These are phyloP conservation scores for Dothideomycetes sp. DNA, from an alignment of 2,329 filamentous ascomycete species.

Conservation along the genomic window DNA sequence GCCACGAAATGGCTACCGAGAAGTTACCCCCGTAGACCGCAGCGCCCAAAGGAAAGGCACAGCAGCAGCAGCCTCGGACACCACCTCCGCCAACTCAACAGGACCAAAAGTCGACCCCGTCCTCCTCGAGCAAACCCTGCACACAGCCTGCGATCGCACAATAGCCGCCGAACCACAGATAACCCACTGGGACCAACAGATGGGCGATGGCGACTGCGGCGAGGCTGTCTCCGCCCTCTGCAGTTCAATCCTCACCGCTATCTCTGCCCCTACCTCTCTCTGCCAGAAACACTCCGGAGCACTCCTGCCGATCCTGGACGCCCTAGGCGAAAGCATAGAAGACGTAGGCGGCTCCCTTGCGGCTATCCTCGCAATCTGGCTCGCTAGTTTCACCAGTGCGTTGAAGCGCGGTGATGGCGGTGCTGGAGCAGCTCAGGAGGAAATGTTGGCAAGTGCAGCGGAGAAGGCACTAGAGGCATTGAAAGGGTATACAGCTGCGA, in stretches of 20 bases:
- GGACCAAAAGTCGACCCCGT: conserved; percentile 14
- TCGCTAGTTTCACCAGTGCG: conserved; percentile 27
- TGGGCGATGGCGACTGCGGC: conserved; percentile 58
- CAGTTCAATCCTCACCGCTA: conserved; percentile 20
- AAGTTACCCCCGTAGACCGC: conserved; percentile 8
- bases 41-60: neutral
- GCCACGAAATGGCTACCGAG: conserved; percentile 36
- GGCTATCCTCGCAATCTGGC: conserved; percentile 24
- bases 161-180: conserved; percentile 51
- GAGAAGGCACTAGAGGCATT: conserved; percentile 28
- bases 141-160: conserved; percentile 33
- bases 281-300: conserved; percentile 11
- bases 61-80: neutral
- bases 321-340: conserved; percentile 22
- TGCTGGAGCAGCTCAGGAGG: conserved; percentile 17
- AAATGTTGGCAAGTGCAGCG: neutral
- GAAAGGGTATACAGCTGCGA: conserved; percentile 26
- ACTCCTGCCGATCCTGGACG: conserved; percentile 23
- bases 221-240: conserved; percentile 37
- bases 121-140: conserved; percentile 26
- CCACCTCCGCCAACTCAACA: conserved; percentile 2
- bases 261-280: conserved; percentile 19
- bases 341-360: conserved; percentile 27
- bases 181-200: conserved; percentile 51
- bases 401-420: conserved; percentile 22